Conservation (phyloP, 2,329 filamentous ascomycete genomes). For the Fusarium odoratissimum region DNA sequence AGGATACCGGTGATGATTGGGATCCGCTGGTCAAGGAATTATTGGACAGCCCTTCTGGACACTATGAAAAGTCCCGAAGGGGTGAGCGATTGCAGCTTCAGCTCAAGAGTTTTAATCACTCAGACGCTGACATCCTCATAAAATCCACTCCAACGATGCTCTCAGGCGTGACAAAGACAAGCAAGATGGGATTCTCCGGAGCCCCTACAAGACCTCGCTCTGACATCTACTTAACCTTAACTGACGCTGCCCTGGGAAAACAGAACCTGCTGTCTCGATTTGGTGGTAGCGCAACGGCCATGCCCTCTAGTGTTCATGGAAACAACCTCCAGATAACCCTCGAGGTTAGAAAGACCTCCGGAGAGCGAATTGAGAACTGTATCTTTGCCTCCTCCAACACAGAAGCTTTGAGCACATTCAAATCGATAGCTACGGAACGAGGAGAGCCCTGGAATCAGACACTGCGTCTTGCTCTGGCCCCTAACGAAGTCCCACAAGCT, state of each 20-base stretch:
- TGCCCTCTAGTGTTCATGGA: slow-evolving; percentile 71
- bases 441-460: slow-evolving; percentile 91
- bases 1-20: slow-evolving; percentile 73
- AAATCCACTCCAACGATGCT: slow-evolving; percentile 89
- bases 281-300: slow-evolving; percentile 78
- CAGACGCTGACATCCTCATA: slow-evolving; percentile 83
- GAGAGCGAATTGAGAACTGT: slow-evolving; percentile 86
- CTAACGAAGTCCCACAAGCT: slow-evolving; percentile 81
- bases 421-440: slow-evolving; percentile 82
- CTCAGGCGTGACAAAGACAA: slow-evolving; percentile 82
- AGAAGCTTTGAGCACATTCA: slow-evolving; percentile 84
- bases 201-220: slow-evolving; percentile 89
- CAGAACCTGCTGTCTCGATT: slow-evolving; percentile 77
- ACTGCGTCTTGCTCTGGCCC: slow-evolving; percentile 80
- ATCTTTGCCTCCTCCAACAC: slow-evolving; percentile 89
- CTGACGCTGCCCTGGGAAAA: slow-evolving; percentile 80
- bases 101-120: slow-evolving; percentile 79
- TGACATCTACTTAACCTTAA: slow-evolving; percentile 93
- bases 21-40: slow-evolving; percentile 78
- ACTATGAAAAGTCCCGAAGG: slow-evolving; percentile 77
- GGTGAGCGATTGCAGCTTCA: slow-evolving; percentile 84
- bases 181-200: slow-evolving; percentile 92
- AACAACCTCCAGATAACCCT: slow-evolving; percentile 87
- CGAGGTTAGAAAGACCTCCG: slow-evolving; percentile 83
- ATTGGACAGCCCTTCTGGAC: slow-evolving; percentile 77